Evolutionary conservation across 2,329 filamentous ascomycete species (phyloP), one percentile per base, ranked within the genome.

Genomic region (Pyrenophora teres): DNA sequence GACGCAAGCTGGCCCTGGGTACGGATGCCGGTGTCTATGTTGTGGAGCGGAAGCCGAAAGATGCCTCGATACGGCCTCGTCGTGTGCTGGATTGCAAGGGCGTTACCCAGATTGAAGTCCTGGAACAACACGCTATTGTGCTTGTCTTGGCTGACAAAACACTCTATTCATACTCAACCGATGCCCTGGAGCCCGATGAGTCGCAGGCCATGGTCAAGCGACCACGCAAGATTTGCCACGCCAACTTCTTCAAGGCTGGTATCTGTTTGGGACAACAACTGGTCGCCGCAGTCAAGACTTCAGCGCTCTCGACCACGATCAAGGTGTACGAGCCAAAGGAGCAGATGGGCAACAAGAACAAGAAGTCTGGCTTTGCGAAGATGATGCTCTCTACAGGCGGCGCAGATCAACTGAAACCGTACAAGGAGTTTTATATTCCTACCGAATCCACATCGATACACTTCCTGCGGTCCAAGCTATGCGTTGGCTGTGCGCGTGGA

Each of bases 281-380:
- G 46, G 94, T 99, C 25, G 97, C 93, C 76, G 95, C 91, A 63
- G 94, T 97, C 68, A 97, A 96, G 79, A 96, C 91, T 35, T 93
- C 89, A 15, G 90, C 92, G 3, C 80, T 97, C 27, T 96, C 91
- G 45, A 96, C 91, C 12, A 97, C 93, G 2, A 96, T 99, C 80
- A 97, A 97, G 77, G 94, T 97, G n/a, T 97, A 91, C 75, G 93
- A 99, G 76, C 94, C 94, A 1, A 96, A 96, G 77, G 94, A 97
- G 71, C 89, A 91, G 56, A 88, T 96, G 81, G 88, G 89, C 47
- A 94, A 92, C 78, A 90, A 90, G 52, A 95, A 94, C 80, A 97
- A 95, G 79, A 95, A 96, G 72, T 94, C 92, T 67, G 93, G 94
- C 15, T 87, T 99, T 54, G 88, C 90, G 62, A 96, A 95, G 78